phyloP scores from a whole-genome alignment of 805 yeast genomes.

The Clavispora vitiphila region DNA sequence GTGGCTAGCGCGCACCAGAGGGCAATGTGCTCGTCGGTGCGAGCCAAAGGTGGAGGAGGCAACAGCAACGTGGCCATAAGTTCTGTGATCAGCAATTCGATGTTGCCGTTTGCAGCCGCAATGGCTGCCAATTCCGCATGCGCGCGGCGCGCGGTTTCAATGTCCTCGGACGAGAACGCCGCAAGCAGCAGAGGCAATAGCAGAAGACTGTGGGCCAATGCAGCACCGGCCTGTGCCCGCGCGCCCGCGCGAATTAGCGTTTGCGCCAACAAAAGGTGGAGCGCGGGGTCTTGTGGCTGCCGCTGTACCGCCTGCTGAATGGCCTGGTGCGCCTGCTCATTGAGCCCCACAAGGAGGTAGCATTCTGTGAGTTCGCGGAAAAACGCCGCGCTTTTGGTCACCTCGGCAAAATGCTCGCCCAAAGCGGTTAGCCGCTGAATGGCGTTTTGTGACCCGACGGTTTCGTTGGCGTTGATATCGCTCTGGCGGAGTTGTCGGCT shows the following conservation, averaged over 20 bases:
- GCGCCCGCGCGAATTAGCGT: slow-evolving; percentile 40
- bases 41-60: slow-evolving; percentile 43
- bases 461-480: slow-evolving; percentile 33
- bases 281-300: slow-evolving; percentile 37
- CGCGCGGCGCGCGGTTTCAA: slow-evolving; percentile 46
- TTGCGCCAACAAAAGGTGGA: slow-evolving; percentile 48
- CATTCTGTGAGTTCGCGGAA: slow-evolving; percentile 51
- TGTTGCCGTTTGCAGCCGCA: slow-evolving; percentile 47
- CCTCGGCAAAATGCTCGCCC: slow-evolving; percentile 31
- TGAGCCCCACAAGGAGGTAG: slow-evolving; percentile 41
- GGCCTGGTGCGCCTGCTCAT: slow-evolving; percentile 49
- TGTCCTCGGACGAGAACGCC: slow-evolving; percentile 26
- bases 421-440: slow-evolving; percentile 37
- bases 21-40: slow-evolving; percentile 43
- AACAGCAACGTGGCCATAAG: slow-evolving; percentile 45
- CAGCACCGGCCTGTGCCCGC: slow-evolving; percentile 42
- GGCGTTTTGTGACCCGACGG: slow-evolving; percentile 36
- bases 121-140: slow-evolving; percentile 55
- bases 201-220: slow-evolving; percentile 42
- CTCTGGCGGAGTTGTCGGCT: slow-evolving; percentile 35
- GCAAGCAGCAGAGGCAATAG: slow-evolving; percentile 30
- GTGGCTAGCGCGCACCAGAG: slow-evolving; percentile 52
- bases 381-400: slow-evolving; percentile 34
- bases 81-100: slow-evolving; percentile 47
- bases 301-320: slow-evolving; percentile 39